A percentile compares a stretch with the other conserved stretches of the same genome.
These are phyloP conservation scores for Sonneratia alba DNA, from an alignment of 345 rosid genomes.

Conservation along the genomic window DNA sequence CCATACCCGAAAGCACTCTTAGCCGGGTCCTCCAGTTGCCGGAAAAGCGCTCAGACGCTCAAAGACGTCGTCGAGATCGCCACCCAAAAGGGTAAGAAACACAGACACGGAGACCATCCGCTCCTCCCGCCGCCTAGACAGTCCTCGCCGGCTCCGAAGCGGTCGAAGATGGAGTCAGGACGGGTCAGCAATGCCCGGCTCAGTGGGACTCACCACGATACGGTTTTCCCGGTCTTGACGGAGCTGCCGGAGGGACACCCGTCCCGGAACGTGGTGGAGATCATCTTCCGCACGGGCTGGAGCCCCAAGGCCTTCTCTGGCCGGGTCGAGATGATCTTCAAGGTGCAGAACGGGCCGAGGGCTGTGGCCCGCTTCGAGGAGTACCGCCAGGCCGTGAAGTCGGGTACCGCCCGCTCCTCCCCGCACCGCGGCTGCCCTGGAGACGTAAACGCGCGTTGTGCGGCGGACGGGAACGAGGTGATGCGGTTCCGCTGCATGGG, in stretches of 20 bases:
- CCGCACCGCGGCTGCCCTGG: constrained; percentile 19
- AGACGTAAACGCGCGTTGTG: constrained; percentile 72
- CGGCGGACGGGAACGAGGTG: constrained; percentile 92
- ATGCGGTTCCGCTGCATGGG: constrained; percentile 92
- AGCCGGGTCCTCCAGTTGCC: constrained; percentile 53
- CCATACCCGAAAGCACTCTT: constrained; percentile 37
- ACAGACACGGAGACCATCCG: constrained; percentile 2
- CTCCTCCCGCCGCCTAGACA: background rate
- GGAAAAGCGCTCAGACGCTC: constrained; percentile 45
- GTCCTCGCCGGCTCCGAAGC: background rate
- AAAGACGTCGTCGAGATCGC: constrained; percentile 62
- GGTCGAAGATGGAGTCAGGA: background rate
- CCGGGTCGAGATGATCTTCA: constrained; percentile 76
- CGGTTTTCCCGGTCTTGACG: constrained; percentile 50
- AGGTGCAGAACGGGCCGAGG: constrained; percentile 72
- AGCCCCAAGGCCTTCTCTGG: constrained; percentile 64
- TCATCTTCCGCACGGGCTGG: constrained; percentile 93
- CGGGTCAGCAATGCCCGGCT: background rate
- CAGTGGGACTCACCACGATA: constrained; percentile 29
- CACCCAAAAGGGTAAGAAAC: constrained; percentile 16
- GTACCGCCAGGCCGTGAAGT: constrained; percentile 65
- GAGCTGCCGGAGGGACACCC: constrained; percentile 84
- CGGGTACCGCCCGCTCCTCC: constrained; percentile 27
- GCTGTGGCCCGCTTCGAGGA: constrained; percentile 78
- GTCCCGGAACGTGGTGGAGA: constrained; percentile 88